Evolutionary conservation across 2,329 filamentous ascomycete genomes (phyloP).

Genomic region (Gnomoniopsis sp.): DNA sequence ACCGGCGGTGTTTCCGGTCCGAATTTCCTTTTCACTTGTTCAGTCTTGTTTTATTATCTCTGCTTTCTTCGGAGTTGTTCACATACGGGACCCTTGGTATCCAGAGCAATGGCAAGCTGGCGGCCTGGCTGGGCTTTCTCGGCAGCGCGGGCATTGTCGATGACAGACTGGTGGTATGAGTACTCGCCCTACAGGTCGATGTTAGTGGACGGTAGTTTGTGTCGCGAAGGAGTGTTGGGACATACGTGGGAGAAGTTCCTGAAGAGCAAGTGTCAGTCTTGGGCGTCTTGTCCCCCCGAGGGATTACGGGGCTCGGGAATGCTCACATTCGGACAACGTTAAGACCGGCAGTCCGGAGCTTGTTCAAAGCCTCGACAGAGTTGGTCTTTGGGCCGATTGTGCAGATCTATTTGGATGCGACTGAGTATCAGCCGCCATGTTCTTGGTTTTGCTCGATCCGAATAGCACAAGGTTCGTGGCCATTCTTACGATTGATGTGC

Average conservation of each 20-base stretch:
- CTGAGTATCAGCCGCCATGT: not conserved
- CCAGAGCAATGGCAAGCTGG: conserved; percentile 91
- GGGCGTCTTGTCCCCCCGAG: not conserved
- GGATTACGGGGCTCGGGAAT: not conserved
- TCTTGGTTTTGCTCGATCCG: not conserved
- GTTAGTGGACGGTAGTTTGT: conserved; percentile 33
- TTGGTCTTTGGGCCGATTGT: conserved; percentile 99
- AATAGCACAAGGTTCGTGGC: not conserved
- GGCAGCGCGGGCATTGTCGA: conserved; percentile 88
- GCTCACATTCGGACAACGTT: conserved; percentile 98
- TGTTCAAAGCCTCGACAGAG: conserved; percentile 94
- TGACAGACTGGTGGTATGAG: conserved; percentile 96
- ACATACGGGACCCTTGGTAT: conserved; percentile 57
- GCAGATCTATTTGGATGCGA: conserved; percentile 60
- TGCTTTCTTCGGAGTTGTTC: not conserved
- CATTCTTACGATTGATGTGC: conserved; percentile 69
- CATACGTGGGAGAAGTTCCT: conserved; percentile 21
- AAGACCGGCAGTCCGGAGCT: conserved; percentile 83
- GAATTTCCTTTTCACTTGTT: conserved; percentile 15
- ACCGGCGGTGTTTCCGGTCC: conserved; percentile 60
- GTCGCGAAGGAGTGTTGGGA: not conserved
- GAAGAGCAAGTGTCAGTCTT: not conserved
- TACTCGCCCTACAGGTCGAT: conserved; percentile 56
- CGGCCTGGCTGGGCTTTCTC: conserved; percentile 75
- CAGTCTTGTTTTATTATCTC: not conserved